These are phyloP conservation scores for Penicillium egyptiacum DNA, from an alignment of 495 filamentous ascomycete genomes.

Conservation along the genomic window DNA sequence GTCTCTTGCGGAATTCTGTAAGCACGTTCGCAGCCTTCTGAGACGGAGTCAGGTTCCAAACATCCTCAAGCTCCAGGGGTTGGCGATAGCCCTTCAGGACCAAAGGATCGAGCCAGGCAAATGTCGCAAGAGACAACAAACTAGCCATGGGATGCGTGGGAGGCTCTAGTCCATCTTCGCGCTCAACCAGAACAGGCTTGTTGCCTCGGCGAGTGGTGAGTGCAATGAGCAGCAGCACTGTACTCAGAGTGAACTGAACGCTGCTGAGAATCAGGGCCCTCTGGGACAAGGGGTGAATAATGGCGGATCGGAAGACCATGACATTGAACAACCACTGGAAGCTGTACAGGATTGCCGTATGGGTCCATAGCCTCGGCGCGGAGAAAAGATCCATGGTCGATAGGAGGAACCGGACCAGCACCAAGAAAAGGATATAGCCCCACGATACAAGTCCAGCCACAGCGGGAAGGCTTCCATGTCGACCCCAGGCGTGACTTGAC, in stretches of 20 bases:
- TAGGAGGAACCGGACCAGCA: conserved; percentile 68
- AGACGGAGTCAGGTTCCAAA: conserved; percentile 87
- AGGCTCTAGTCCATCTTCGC: conserved; percentile 83
- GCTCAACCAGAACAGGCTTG: conserved; percentile 80
- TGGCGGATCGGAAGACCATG: conserved; percentile 76
- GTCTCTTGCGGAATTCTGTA: conserved; percentile 77
- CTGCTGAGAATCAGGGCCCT: conserved; percentile 61
- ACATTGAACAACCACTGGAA: conserved; percentile 77
- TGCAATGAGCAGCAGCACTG: conserved; percentile 70
- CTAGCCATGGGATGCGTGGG: conserved; percentile 83
- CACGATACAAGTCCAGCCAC: conserved; percentile 67
- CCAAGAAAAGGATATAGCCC: conserved; percentile 79
- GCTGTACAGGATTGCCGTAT: conserved; percentile 84
- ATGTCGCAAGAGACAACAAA: conserved; percentile 82
- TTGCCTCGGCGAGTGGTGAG: conserved; percentile 88
- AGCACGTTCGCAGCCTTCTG: conserved; percentile 83
- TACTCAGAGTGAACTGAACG: conserved; percentile 69
- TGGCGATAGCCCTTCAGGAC: conserved; percentile 90
- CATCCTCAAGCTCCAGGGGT: conserved; percentile 74
- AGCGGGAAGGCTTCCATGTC: conserved; percentile 58
- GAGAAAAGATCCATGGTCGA: conserved; percentile 61
- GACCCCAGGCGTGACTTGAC: conserved; percentile 54
- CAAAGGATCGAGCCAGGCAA: conserved; percentile 86
- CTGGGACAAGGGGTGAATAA: conserved; percentile 69
- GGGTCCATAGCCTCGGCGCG: conserved; percentile 82